Evolutionary conservation across 129 eudicot species (phyloP).

Genomic region (Silybum marianum): DNA sequence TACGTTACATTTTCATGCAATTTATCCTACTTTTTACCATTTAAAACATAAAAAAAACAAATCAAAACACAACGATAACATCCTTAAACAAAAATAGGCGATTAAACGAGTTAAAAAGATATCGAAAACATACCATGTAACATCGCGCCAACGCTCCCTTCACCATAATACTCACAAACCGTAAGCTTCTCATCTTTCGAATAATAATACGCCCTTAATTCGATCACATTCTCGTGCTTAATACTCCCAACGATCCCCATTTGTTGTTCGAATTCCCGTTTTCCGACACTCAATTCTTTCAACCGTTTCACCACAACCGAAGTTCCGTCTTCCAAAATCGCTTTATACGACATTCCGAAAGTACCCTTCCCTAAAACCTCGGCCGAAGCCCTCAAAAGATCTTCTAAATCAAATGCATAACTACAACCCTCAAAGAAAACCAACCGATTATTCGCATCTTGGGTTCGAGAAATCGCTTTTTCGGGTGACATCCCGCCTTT

Average conservation of each 20-base stretch:
- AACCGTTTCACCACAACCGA: slow-evolving; percentile 96
- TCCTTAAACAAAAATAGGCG: neutral
- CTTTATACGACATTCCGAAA: slow-evolving; percentile 92
- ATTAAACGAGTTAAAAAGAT: neutral
- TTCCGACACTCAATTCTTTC: slow-evolving; percentile 87
- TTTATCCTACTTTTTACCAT: neutral
- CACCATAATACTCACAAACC: slow-evolving; percentile 78
- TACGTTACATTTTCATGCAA: neutral
- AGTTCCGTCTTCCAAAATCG: slow-evolving; percentile 87
- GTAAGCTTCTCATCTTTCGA: slow-evolving; percentile 95
- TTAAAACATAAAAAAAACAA: neutral
- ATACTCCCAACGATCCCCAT: slow-evolving; percentile 87
- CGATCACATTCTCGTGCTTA: slow-evolving; percentile 85
- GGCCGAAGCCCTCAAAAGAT: slow-evolving; percentile 93
- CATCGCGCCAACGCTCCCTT: slow-evolving; percentile 90
- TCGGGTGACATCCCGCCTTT: slow-evolving; percentile 86
- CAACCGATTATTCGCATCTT: slow-evolving; percentile 78
- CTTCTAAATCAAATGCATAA: slow-evolving; percentile 95
- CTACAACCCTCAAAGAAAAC: slow-evolving; percentile 93
- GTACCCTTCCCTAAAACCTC: slow-evolving; percentile 98
- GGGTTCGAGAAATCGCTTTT: slow-evolving; percentile 74
- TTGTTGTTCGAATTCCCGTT: slow-evolving; percentile 86
- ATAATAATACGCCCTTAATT: slow-evolving; percentile 88
- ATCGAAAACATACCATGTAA: slow-evolving; percentile 69
- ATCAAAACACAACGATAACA: slow-evolving; percentile 20